Conservation (phyloP, 345 rosid species). For the Lepidium africanum region DNA sequence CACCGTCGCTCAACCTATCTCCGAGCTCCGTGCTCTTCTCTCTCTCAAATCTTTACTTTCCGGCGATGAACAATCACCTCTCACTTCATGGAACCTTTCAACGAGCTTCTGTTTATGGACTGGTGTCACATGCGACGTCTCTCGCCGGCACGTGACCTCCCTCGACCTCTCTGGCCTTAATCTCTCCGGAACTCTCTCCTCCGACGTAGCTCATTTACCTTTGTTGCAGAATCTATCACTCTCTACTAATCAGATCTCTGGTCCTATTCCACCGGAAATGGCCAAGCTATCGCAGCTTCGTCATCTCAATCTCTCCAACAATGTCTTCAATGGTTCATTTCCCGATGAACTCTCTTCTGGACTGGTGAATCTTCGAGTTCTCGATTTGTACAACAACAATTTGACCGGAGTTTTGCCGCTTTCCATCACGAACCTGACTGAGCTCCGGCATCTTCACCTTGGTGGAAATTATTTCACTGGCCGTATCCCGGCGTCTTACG, state of each 20-base stretch:
- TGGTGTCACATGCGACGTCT: constrained; percentile 57
- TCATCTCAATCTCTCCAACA: constrained; percentile 64
- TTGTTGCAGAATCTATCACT: constrained; percentile 48
- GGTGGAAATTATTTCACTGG: constrained; percentile 78
- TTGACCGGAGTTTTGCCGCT: constrained; percentile 65
- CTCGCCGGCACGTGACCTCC: constrained; percentile 47
- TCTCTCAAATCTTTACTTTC: constrained; percentile 54
- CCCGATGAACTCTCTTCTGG: constrained; percentile 40
- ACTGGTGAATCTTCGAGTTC: constrained; percentile 50
- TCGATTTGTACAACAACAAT: constrained; percentile 86
- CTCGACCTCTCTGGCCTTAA: constrained; percentile 52
- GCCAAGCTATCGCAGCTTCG: constrained; percentile 47
- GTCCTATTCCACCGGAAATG: constrained; percentile 56
- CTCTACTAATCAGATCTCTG: constrained; percentile 47
- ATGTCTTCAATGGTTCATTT: constrained; percentile 57
- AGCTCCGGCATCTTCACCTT: constrained; percentile 61
- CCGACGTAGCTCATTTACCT: constrained; percentile 45
- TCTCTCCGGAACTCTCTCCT: constrained; percentile 60
- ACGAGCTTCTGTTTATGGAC: constrained; percentile 47
- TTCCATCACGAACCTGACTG: constrained; percentile 40
- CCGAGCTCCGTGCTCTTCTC: constrained; percentile 63
- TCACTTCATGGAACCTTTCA: constrained; percentile 53
- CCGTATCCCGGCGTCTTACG: constrained; percentile 55
- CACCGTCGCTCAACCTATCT: constrained; percentile 25
- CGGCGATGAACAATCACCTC: constrained; percentile 42